phyloP scores from a whole-genome alignment of 2,329 filamentous ascomycete genomes.

The Ophiostoma novo-ulmi region DNA sequence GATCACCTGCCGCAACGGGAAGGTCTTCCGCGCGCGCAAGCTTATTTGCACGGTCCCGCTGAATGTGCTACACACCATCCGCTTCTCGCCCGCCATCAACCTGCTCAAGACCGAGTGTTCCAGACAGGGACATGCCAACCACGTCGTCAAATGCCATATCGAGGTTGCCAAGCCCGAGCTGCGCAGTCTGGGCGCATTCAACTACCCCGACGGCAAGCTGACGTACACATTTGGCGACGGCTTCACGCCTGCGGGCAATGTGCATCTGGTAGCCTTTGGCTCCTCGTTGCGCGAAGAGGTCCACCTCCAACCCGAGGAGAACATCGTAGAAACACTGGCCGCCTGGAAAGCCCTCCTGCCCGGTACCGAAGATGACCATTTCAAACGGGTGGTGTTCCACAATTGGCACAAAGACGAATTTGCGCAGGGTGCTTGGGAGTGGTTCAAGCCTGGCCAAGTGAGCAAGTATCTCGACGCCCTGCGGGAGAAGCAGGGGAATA shows the following conservation, averaged over 20 bases:
- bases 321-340: too few relatives aligned
- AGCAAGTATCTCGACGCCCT: slow-evolving; percentile 37
- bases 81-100: slow-evolving; percentile 35
- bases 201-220: slow-evolving; percentile 40
- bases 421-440: too few relatives aligned
- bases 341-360: too few relatives aligned
- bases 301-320: too few relatives aligned
- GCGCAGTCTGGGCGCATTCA: slow-evolving; percentile 40
- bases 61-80: slow-evolving; percentile 40
- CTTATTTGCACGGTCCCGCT: slow-evolving; percentile 27
- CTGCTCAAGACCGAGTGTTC: slow-evolving; percentile 37
- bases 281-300: too few relatives aligned
- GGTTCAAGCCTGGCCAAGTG: background rate
- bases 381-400: too few relatives aligned
- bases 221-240: slow-evolving; percentile 44
- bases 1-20: too few relatives aligned
- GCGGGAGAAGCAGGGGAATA: slow-evolving; percentile 39
- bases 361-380: too few relatives aligned
- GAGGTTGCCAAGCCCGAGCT: slow-evolving; percentile 40
- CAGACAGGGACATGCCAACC: slow-evolving; percentile 41
- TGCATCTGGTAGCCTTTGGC: slow-evolving; percentile 43
- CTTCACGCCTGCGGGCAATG: slow-evolving; percentile 41
- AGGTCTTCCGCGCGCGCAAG: too few relatives aligned
- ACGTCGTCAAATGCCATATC: slow-evolving; percentile 43
- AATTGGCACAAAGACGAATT: too few relatives aligned